phyloP scores from a whole-genome alignment of 495 filamentous ascomycete species.

The Oidiodendron maius region DNA sequence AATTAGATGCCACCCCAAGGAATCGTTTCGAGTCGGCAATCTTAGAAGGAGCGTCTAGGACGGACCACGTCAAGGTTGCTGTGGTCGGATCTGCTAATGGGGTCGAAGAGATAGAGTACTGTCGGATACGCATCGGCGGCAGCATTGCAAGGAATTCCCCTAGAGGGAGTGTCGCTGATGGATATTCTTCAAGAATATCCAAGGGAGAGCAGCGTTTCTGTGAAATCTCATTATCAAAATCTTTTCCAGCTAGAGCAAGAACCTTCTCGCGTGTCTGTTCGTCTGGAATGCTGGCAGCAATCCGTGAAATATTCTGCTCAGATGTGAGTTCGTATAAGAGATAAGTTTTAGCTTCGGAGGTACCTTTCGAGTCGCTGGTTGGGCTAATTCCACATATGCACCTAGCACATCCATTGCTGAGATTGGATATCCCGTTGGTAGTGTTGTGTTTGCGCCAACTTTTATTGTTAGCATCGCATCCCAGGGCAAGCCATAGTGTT shows the following conservation, averaged over 20 bases:
- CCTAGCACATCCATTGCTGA: conserved; percentile 56
- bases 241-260: conserved; percentile 38
- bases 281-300: conserved; percentile 33
- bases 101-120: conserved; percentile 78
- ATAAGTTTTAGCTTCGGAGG: neutral
- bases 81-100: conserved; percentile 51
- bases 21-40: conserved; percentile 38
- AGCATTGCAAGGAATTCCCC: conserved; percentile 61
- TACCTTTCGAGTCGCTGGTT: conserved; percentile 51
- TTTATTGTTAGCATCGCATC: conserved; percentile 49
- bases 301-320: conserved; percentile 35
- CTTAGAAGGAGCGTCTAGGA: conserved; percentile 52
- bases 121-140: conserved; percentile 66
- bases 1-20: conserved; percentile 49
- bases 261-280: conserved; percentile 35
- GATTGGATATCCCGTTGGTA: conserved; percentile 55
- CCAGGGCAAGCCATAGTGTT: conserved; percentile 52
- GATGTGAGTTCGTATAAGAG: conserved; percentile 18
- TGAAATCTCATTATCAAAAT: conserved; percentile 47
- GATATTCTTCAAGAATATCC: conserved; percentile 57
- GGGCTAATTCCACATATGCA: conserved; percentile 66
- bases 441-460: conserved; percentile 37
- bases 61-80: conserved; percentile 60
- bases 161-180: conserved; percentile 49
- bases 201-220: conserved; percentile 56